Evolutionary conservation across 2,329 filamentous ascomycete species (phyloP), one percentile per base, ranked within the genome.

Genomic region (Ploettnerulaceae sp.): DNA sequence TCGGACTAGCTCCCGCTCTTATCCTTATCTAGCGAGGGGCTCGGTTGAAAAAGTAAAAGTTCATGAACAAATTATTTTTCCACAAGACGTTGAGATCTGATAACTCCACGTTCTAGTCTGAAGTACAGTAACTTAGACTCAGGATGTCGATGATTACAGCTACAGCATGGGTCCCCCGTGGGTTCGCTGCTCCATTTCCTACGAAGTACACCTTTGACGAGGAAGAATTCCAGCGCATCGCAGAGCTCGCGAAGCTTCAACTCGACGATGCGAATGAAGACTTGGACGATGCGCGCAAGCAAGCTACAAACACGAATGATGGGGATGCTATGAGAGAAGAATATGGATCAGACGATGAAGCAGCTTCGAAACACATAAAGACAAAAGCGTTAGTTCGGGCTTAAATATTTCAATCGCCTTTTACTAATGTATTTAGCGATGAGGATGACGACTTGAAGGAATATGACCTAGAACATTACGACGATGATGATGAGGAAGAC

Each of bases 381-480:
- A 66, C 67, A 49, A 67, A 69, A 57, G 62, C 65, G 60, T 72
- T 67, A 57, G 72, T 58, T 7, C 21, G 58, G 46, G 0, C 11
- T 12, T 26, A 33, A 9, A 56, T 56, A 17, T 60, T 60, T 35
- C 54, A 57, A 28, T 61, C 20, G 4, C 9, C n/a, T 6, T 64
- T 33, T 55, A 45, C 42, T 53, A 35, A 57, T 33, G 2, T 38
- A 8, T 24, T 21, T 31, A 71, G 71, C 46, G 71, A 79, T 28
- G 72, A 84, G 54, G 89, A 95, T 62, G 88, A 94, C 57, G 90
- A 95, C 64, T 75, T 98, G 39, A 93, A 91, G 68, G 89, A 98
- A 68, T 98, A 96, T 69, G 84, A 98, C 64, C 77, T 98, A 45
- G 91, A 97, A 55, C 82, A 95, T 67, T 98, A 98, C 66, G 93